Evolutionary conservation across 2,329 filamentous ascomycete species (phyloP).

Genomic region (Didymella pinodella): DNA sequence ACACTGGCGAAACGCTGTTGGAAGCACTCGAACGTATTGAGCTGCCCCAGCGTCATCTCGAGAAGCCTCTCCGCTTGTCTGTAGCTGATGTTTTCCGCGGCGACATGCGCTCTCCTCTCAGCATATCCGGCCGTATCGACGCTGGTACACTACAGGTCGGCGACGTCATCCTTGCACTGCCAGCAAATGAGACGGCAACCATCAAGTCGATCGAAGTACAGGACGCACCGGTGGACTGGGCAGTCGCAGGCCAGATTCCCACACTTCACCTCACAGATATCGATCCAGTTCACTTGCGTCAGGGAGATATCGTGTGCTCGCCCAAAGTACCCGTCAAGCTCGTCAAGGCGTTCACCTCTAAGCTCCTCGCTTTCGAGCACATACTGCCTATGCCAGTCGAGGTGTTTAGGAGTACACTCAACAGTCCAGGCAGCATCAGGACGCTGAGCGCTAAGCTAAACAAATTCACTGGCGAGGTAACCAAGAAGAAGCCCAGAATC

Average conservation of each 20-base stretch:
- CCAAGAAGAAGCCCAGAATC: slow-evolving; percentile 85
- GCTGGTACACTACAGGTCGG: slow-evolving; percentile 84
- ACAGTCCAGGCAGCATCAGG: slow-evolving; percentile 77
- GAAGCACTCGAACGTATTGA: slow-evolving; percentile 86
- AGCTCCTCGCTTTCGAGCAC: slow-evolving; percentile 88
- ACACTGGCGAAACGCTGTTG: slow-evolving; percentile 78
- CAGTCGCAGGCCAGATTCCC: slow-evolving; percentile 88
- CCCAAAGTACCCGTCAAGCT: slow-evolving; percentile 72
- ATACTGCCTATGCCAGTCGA: slow-evolving; percentile 89
- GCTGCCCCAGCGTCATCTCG: slow-evolving; percentile 72
- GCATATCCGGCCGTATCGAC: slow-evolving; percentile 85
- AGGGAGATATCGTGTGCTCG: slow-evolving; percentile 87
- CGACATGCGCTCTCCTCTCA: slow-evolving; percentile 80
- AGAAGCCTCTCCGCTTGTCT: slow-evolving; percentile 83
- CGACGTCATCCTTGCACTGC: slow-evolving; percentile 80
- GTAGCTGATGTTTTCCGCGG: slow-evolving; percentile 87
- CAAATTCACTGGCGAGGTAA: slow-evolving; percentile 75
- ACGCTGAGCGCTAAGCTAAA: slow-evolving; percentile 78
- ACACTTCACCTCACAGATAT: slow-evolving; percentile 85
- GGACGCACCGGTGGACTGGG: slow-evolving; percentile 79
- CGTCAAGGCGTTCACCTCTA: slow-evolving; percentile 77
- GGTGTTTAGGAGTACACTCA: slow-evolving; percentile 83
- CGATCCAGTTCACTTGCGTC: slow-evolving; percentile 77
- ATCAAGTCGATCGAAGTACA: slow-evolving; percentile 85
- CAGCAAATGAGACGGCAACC: slow-evolving; percentile 79